Percentiles rank a stretch among this genome's conserved stretches.
These are phyloP conservation scores for Tilletia setariae DNA, from an alignment of 1,284 basidiomycete species.

Conservation along the genomic window DNA sequence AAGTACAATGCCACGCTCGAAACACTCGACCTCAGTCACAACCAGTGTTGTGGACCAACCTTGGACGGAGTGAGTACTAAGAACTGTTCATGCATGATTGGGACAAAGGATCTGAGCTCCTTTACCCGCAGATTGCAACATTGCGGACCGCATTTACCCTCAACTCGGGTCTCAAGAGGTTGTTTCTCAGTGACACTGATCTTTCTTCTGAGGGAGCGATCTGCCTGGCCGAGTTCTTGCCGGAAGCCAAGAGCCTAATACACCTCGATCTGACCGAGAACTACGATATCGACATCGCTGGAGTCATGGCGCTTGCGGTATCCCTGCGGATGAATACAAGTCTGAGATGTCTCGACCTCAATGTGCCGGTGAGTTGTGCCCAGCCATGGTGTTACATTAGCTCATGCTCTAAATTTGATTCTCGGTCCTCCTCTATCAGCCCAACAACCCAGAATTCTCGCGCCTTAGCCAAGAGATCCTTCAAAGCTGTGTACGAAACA, in stretches of 20 bases:
- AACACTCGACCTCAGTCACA: slow-evolving; percentile 86
- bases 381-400: slow-evolving; percentile 9
- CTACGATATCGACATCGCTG: slow-evolving; percentile 72
- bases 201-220: slow-evolving; percentile 84
- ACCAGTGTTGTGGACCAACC: slow-evolving; percentile 83
- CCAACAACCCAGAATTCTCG: slow-evolving; percentile 83
- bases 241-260: slow-evolving; percentile 78
- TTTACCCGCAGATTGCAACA: slow-evolving; percentile 35
- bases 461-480: slow-evolving; percentile 59
- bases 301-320: slow-evolving; percentile 83
- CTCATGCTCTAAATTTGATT: too few relatives aligned
- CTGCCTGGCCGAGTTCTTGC: slow-evolving; percentile 90
- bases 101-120: background rate
- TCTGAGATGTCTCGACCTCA: slow-evolving; percentile 87
- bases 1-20: slow-evolving; percentile 94
- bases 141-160: slow-evolving; percentile 80
- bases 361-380: slow-evolving; percentile 61
- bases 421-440: slow-evolving; percentile 35
- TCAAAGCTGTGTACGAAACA: slow-evolving; percentile 71
- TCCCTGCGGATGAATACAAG: slow-evolving; percentile 76
- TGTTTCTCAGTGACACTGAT: slow-evolving; percentile 82
- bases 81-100: background rate
- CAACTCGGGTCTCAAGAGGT: slow-evolving; percentile 82
- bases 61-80: slow-evolving; percentile 69
- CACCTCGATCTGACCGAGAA: slow-evolving; percentile 65